Evolutionary conservation across 768 basidiomycete genomes (phyloP), one percentile per base, ranked within the genome.

Genomic region (Phlebiopsis flavidoalba): DNA sequence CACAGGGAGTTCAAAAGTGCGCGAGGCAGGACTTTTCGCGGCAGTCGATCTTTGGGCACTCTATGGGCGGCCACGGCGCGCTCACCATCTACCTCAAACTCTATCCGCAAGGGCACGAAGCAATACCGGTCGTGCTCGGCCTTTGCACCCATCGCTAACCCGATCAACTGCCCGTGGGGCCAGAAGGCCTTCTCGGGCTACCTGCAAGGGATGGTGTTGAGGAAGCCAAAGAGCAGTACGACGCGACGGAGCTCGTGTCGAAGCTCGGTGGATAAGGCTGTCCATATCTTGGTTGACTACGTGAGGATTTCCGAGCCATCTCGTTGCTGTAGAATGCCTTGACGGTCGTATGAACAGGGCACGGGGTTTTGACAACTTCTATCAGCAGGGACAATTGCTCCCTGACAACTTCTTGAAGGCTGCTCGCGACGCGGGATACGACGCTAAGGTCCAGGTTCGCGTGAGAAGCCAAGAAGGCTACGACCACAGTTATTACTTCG

Each of bases 21-120:
- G n/a, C 17, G 37, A 22, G 24, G 17, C 66, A 95, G 93, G 93
- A 98, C 77, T 80, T 88, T 65, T 80, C 77, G 35, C 85, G 90
- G 54, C 86, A 91, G 70, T 94, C 93, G 21, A 88, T 98, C 67
- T 90, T 93, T 69, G 97, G 97, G 10, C 97, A 99, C 74, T 94
- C 91, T 49, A 99, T 98, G 97, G 93, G 92, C 60, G 97, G 97
- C 1, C 95, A 97, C 70, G 97, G 97, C 8, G 94, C 97, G 12
- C 81, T 99, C 26, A 89, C 90, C 15, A 75, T 98, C 43, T 98
- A 98, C 74, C 86, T 98, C n/a, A 49, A 79, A 85, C 58, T 87
- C 92, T 35, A 71, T 77, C 53, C 63, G 74, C 35, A 46, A 36
- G n/a, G 71, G 68, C 36, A 59, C 55, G 58, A 85, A 84, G 71